A percentile compares a stretch with the other conserved stretches of the same genome.
phyloP scores from a whole-genome alignment of 768 basidiomycete species.

The Leccinum ochraceum region DNA sequence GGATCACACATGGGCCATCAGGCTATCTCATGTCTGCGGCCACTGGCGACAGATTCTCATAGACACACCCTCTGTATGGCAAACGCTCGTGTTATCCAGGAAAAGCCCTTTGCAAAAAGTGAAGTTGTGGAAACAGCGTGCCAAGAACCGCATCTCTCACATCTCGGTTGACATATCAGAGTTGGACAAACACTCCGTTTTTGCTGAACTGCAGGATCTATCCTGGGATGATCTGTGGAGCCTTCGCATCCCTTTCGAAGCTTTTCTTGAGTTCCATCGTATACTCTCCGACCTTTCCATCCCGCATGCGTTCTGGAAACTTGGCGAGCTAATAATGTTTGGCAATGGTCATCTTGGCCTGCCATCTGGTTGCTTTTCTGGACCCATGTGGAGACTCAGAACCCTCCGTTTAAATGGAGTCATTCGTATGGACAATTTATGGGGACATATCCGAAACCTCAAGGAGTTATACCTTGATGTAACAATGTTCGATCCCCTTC shows the following conservation, averaged over 20 bases:
- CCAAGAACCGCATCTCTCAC: slow-evolving; percentile 45
- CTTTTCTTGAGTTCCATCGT: slow-evolving; percentile 15
- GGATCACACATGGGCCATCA: slow-evolving; percentile 46
- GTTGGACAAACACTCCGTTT: slow-evolving; percentile 17
- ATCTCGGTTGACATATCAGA: slow-evolving; percentile 26
- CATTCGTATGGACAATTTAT: slow-evolving; percentile 11
- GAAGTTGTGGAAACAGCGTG: slow-evolving; percentile 57
- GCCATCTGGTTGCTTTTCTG: slow-evolving; percentile 3
- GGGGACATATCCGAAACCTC: slow-evolving; percentile 24
- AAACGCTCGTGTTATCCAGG: slow-evolving; percentile 52
- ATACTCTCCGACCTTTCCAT: slow-evolving; percentile 36
- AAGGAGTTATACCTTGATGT: slow-evolving; percentile 16
- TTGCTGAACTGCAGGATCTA: slow-evolving; percentile 22
- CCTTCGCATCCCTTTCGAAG: slow-evolving; percentile 16
- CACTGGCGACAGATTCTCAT: slow-evolving; percentile 62
- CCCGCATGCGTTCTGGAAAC: slow-evolving; percentile 32
- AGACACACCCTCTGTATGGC: slow-evolving; percentile 58
- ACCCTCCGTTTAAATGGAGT: slow-evolving; percentile 23
- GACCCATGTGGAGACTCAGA: slow-evolving; percentile 27
- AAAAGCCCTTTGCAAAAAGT: slow-evolving; percentile 52
- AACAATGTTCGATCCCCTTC: not conserved
- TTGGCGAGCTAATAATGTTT: slow-evolving; percentile 37
- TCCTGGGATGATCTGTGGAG: slow-evolving; percentile 29
- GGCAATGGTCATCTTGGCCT: not conserved
- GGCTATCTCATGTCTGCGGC: slow-evolving; percentile 57